Conservation (phyloP, 2,329 filamentous ascomycete species). For the Sporothrix inflata region DNA sequence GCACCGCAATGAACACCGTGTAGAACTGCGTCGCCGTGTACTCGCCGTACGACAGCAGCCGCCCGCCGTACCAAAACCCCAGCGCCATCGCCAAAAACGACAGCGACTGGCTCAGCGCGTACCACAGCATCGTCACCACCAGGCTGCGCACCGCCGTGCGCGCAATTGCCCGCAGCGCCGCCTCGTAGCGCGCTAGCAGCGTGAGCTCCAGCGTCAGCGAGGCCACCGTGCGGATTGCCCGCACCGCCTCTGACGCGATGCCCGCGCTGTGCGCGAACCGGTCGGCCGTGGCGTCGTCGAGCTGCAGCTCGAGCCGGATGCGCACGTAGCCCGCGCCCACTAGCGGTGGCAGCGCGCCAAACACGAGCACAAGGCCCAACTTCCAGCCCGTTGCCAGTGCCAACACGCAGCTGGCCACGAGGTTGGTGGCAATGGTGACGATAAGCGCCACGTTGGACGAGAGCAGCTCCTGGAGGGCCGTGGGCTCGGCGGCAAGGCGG, state of each 20-base stretch:
- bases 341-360: constrained; percentile 57
- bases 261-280: constrained; percentile 74
- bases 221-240: constrained; percentile 72
- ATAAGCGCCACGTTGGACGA: constrained; percentile 66
- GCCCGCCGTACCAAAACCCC: constrained; percentile 56
- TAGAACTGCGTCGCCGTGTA: constrained; percentile 52
- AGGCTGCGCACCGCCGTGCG: constrained; percentile 62
- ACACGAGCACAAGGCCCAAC: constrained; percentile 67
- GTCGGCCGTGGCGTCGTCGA: constrained; percentile 68
- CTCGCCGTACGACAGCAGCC: constrained; percentile 39
- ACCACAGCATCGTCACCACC: constrained; percentile 64
- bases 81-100: constrained; percentile 66
- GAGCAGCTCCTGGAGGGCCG: constrained; percentile 64
- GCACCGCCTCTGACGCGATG: constrained; percentile 74
- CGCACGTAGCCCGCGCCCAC: constrained; percentile 55
- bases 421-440: constrained; percentile 64
- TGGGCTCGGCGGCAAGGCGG: constrained; percentile 58
- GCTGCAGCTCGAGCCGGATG: constrained; percentile 60
- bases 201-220: constrained; percentile 71
- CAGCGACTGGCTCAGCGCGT: constrained; percentile 70
- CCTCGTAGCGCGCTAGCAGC: constrained; percentile 64
- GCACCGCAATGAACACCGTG: constrained; percentile 54
- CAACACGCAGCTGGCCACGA: constrained; percentile 67
- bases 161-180: constrained; percentile 63
- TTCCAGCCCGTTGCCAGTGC: constrained; percentile 78